Conservation (phyloP, 2,329 filamentous ascomycete genomes). For the Bipolaris sorokiniana region DNA sequence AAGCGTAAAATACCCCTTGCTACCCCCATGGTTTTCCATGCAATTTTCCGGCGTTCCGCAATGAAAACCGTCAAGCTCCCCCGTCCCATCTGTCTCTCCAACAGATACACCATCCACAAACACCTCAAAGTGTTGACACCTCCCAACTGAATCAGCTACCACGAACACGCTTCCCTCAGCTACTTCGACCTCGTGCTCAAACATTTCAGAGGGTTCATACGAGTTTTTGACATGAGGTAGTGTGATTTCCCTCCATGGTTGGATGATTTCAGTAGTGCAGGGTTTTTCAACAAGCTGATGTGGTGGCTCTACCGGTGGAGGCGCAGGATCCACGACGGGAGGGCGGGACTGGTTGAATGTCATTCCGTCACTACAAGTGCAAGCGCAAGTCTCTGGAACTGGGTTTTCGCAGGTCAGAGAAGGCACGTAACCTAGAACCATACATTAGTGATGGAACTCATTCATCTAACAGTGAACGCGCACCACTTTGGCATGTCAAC, state of each 20-base stretch:
- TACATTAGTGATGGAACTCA: neutral
- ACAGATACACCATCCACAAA: neutral
- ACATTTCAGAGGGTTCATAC: too few species aligned
- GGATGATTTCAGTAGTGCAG: neutral
- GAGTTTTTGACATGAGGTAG: too few species aligned
- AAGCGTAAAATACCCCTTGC: neutral
- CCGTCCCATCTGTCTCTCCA: neutral
- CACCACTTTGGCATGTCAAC: neutral
- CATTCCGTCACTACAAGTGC: neutral
- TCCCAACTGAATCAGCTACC: neutral
- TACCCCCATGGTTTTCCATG: neutral
- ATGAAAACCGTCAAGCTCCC: neutral
- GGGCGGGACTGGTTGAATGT: neutral
- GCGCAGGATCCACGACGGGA: neutral
- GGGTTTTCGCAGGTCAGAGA: neutral
- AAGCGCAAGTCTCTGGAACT: neutral
- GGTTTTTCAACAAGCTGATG: neutral
- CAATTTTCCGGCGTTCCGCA: neutral
- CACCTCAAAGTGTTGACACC: constrained; percentile 2
- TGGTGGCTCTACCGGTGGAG: neutral
- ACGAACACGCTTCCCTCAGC: too few species aligned
- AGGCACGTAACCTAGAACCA: neutral
- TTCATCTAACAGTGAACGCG: neutral
- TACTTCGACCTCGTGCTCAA: too few species aligned
- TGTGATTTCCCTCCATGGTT: too few species aligned